Conservation (phyloP, 2,329 filamentous ascomycete genomes). For the Epicoccum nigrum region DNA sequence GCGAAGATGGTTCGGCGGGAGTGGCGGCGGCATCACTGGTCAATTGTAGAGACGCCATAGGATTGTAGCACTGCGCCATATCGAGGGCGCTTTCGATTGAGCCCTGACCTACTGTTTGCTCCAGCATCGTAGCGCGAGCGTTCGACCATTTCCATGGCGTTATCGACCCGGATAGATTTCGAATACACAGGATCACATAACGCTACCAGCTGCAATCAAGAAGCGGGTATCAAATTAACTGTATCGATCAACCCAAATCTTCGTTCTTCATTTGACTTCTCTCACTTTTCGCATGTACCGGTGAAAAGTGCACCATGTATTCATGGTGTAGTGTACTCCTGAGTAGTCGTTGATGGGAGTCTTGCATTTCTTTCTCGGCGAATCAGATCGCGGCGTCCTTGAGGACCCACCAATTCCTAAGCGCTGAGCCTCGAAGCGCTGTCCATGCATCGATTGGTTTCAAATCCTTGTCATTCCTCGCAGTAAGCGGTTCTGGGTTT, state of each 20-base stretch:
- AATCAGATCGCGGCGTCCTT: constrained; percentile 3
- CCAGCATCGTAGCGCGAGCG: background rate
- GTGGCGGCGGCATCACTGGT: constrained; percentile 45
- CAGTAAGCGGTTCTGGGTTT: background rate
- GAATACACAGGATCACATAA: background rate
- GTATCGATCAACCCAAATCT: too few species aligned
- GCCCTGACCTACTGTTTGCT: background rate
- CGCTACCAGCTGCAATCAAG: too few species aligned
- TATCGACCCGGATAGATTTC: constrained; percentile 1
- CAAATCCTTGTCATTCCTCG: background rate
- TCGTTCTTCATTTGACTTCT: too few species aligned
- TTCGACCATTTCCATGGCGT: constrained; percentile 2
- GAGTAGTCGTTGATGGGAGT: too few species aligned
- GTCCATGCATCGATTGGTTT: constrained; percentile 14
- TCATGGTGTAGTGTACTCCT: too few species aligned
- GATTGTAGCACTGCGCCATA: background rate
- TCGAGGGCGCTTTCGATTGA: background rate
- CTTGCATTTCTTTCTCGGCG: background rate
- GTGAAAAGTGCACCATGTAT: too few species aligned
- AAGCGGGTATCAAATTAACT: too few species aligned
- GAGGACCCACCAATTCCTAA: constrained; percentile 7
- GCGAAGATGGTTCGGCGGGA: constrained; percentile 45
- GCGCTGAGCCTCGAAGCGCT: constrained; percentile 18
- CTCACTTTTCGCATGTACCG: too few species aligned
- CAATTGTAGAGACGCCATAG: constrained; percentile 36